Evolutionary conservation across 208 protist genomes (phyloP).

Genomic region (Leptomonas seymouri): DNA sequence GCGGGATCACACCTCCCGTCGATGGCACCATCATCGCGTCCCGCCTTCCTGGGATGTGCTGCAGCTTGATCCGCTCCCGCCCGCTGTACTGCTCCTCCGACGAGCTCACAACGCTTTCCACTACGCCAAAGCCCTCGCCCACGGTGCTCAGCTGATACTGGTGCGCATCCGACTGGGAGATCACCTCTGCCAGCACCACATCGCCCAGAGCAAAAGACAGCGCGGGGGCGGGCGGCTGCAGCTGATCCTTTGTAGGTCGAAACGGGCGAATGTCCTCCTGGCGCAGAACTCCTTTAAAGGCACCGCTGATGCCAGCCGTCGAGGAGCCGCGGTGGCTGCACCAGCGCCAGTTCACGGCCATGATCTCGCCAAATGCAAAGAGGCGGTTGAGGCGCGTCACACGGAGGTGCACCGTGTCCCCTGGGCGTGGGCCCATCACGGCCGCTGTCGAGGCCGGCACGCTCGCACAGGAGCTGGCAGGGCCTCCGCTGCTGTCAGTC

Average conservation of each 20-base stretch:
- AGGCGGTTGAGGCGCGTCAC: constrained; percentile 55
- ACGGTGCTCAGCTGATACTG: constrained; percentile 82
- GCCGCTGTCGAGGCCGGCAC: constrained; percentile 5
- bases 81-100: constrained; percentile 9
- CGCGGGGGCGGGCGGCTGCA: constrained; percentile 56
- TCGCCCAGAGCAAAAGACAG: constrained; percentile 61
- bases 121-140: constrained; percentile 54
- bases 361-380: constrained; percentile 74
- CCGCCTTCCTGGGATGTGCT: constrained; percentile 55
- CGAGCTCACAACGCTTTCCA: constrained; percentile 40
- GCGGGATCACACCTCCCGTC: constrained; percentile 41
- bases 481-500: not conserved
- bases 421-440: constrained; percentile 58
- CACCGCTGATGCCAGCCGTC: constrained; percentile 8
- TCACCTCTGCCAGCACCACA: constrained; percentile 71
- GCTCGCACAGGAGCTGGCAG: not conserved
- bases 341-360: constrained; percentile 70
- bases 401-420: constrained; percentile 66
- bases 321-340: constrained; percentile 42
- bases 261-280: constrained; percentile 82
- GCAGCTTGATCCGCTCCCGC: constrained; percentile 32
- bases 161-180: constrained; percentile 79
- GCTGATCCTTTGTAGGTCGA: constrained; percentile 48
- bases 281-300: constrained; percentile 71
- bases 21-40: constrained; percentile 58